Percentiles rank a stretch among this genome's conserved stretches.
Evolutionary conservation across 495 filamentous ascomycete genomes (phyloP).

Genomic region (Darksidea phi): DNA sequence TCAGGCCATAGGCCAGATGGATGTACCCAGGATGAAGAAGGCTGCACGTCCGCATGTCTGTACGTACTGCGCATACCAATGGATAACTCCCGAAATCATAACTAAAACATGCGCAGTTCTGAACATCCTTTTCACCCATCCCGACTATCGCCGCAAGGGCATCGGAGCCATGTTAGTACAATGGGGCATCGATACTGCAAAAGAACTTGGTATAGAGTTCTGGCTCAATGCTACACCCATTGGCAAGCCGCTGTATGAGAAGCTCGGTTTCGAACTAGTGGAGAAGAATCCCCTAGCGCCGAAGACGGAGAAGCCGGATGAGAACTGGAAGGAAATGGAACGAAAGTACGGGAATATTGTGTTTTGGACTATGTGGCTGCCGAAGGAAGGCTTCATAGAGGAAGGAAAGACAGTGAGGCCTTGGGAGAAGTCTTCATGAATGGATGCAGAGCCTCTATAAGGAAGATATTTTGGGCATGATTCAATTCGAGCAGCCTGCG

Average conservation of each 20-base stretch:
- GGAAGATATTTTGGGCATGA: too few species aligned
- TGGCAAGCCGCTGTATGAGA: constrained; percentile 9
- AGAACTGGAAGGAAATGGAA: background rate
- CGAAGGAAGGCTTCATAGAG: background rate
- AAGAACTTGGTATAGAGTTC: background rate
- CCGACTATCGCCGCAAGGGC: constrained; percentile 5
- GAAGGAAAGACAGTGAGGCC: background rate
- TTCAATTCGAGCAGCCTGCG: too few species aligned
- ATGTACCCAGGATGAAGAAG: background rate
- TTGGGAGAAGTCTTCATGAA: too few species aligned
- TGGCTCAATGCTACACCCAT: constrained; percentile 9
- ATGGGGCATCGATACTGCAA: constrained; percentile 8
- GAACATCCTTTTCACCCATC: constrained; percentile 16
- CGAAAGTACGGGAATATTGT: background rate
- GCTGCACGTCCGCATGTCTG: constrained; percentile 7
- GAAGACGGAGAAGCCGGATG: background rate
- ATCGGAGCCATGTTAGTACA: background rate
- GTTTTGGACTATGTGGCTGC: background rate
- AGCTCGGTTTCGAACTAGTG: constrained; percentile 3
- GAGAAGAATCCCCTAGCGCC: constrained; percentile 25
- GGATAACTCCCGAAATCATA: too few species aligned
- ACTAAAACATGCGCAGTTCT: background rate
- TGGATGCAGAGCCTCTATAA: too few species aligned
- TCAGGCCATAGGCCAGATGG: constrained; percentile 3
- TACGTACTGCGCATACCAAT: too few species aligned